Evolutionary conservation across 768 basidiomycete genomes (phyloP), one percentile per base, ranked within the genome.

Genomic region (Leccinellum albellum): DNA sequence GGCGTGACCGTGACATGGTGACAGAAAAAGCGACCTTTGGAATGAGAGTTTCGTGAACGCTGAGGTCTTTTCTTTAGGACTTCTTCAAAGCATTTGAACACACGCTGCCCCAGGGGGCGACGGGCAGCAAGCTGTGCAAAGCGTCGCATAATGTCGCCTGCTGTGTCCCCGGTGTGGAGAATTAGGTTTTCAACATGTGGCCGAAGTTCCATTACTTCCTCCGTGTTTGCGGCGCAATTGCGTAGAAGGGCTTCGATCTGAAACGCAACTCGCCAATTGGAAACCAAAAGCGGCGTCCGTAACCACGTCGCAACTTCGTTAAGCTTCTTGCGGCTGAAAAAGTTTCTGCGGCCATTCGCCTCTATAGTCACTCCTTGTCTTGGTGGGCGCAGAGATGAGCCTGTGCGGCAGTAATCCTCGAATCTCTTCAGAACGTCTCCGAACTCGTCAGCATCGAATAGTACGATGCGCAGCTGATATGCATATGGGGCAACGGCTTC

Each of bases 1-100:
- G 91, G 91, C 0, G 89, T 89, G 37, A 91, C 80, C 0, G 86
- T 89, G 47, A 88, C 82, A 61, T 89, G 88, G 48, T 83, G 84
- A 61, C 88, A 91, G n/a, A 76, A 75, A 63, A 90, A 86, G 20
- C 76, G 73, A 5, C 80, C 75, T 12, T 66, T 50, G 15, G 75
- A 66, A 54, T 42, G 20, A n/a, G 75, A 54, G 50, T 50, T 14
- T 44, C 69, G 65, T 23, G 66, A 51, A 40, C 65, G 59, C 23
- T 29, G 54, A 33, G 58, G 26, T 44, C 32, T 57, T 59, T 60
- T 60, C 31, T 63, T 56, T 17, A 70, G 53, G 23, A 78, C 62
- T 6, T 73, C 74, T 17, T 78, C 60, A 50, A 83, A 86, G 54
- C 84, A 87, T 15, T 72, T 63, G 26, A 68, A 47, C 1, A 82